These are phyloP conservation scores for Craterostigma plantagineum DNA, from an alignment of 257 asterid species.

Conservation along the genomic window DNA sequence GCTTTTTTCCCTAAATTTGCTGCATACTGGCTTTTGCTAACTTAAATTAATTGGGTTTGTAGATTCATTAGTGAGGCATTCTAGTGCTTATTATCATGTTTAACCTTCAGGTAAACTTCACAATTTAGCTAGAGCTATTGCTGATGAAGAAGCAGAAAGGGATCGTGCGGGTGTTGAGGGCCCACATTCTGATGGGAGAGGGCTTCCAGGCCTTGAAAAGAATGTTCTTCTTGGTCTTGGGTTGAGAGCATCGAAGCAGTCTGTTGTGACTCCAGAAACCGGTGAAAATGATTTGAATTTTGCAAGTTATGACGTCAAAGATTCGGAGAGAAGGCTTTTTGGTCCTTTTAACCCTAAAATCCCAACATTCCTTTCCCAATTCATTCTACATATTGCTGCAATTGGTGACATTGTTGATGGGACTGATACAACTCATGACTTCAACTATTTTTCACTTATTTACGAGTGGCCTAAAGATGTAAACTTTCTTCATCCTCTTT, in stretches of 20 bases:
- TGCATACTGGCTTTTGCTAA: no score
- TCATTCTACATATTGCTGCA: constrained; percentile 92
- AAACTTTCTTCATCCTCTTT: constrained; percentile 19
- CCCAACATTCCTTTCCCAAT: constrained; percentile 82
- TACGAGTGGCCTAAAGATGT: constrained; percentile 99
- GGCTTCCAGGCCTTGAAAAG: constrained; percentile 30
- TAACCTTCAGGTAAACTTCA: constrained; percentile 70
- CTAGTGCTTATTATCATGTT: constrained; percentile 3
- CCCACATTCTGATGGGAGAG: constrained; percentile 41
- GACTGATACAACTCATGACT: constrained; percentile 97
- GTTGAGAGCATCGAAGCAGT: constrained; percentile 45
- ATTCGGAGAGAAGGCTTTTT: constrained; percentile 56
- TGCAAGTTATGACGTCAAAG: constrained; percentile 63
- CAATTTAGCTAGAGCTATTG: constrained; percentile 89
- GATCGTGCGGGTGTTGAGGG: constrained; percentile 44
- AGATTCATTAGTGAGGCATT: no score
- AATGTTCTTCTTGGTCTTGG: constrained; percentile 82
- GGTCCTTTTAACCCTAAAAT: constrained; percentile 63
- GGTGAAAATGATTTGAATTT: constrained; percentile 37
- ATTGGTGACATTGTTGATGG: constrained; percentile 98
- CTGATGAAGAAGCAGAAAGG: constrained; percentile 82
- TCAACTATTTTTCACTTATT: constrained; percentile 86
- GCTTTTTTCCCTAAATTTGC: constrained; percentile 1
- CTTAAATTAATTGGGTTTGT: no score
- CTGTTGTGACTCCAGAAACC: constrained; percentile 21